These are phyloP conservation scores for Myriosclerotinia scirpicola DNA, from an alignment of 2,329 filamentous ascomycete species.

Conservation along the genomic window DNA sequence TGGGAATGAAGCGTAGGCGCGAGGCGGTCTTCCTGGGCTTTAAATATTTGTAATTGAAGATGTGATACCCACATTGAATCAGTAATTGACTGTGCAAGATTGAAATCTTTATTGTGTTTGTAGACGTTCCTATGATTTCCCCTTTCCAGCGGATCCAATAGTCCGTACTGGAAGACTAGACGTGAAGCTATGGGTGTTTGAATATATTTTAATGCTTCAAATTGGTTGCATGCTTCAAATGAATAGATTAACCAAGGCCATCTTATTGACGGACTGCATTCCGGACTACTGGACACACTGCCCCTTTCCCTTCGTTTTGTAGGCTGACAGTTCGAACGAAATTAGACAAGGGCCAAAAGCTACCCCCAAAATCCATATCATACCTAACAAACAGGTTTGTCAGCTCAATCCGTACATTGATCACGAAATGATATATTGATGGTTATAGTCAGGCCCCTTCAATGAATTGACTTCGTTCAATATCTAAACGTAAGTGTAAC, in stretches of 20 bases:
- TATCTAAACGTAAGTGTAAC: background rate
- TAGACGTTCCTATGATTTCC: background rate
- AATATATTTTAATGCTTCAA: too few species aligned
- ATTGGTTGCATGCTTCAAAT: too few species aligned
- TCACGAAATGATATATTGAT: background rate
- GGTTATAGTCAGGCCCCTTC: too few species aligned
- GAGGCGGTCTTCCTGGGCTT: background rate
- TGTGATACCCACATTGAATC: background rate
- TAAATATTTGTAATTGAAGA: background rate
- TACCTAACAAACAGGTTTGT: slow-evolving; percentile 55
- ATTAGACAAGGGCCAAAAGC: slow-evolving; percentile 56
- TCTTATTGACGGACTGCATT: too few species aligned
- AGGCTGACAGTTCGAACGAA: slow-evolving; percentile 34
- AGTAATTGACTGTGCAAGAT: background rate
- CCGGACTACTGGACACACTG: background rate
- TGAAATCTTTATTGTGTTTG: background rate
- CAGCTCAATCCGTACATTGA: background rate
- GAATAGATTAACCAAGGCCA: too few species aligned
- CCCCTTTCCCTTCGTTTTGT: background rate
- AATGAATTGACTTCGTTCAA: background rate
- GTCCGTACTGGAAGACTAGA: too few species aligned
- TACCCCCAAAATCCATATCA: slow-evolving; percentile 74
- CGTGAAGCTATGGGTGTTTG: too few species aligned
- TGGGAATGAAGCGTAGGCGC: slow-evolving; percentile 15
- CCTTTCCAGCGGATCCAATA: background rate